A percentile compares a stretch with the other conserved stretches of the same genome.
Conservation (phyloP, 371 early-diverging fungal species). For the Saksenaea vasiformis region DNA sequence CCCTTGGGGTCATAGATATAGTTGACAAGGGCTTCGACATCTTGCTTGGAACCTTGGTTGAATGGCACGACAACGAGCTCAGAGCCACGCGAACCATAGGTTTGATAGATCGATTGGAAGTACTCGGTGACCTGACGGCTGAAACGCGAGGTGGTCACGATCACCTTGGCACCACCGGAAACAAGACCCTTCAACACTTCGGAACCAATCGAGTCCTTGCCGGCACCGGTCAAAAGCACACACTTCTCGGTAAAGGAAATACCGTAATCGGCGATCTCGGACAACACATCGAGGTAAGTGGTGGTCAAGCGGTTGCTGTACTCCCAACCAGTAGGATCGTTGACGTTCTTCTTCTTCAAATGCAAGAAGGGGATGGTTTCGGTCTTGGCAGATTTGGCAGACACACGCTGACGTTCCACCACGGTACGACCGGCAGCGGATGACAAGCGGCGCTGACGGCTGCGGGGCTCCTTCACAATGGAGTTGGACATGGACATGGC, state of each 20-base stretch:
- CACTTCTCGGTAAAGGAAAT: constrained; percentile 80
- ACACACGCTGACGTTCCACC: constrained; percentile 47
- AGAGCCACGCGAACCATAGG: constrained; percentile 86
- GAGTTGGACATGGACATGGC: constrained; percentile 74
- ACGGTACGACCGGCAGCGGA: constrained; percentile 44
- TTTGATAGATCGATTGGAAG: constrained; percentile 88
- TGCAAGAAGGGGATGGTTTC: constrained; percentile 83
- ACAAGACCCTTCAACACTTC: constrained; percentile 86
- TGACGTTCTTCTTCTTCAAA: constrained; percentile 66
- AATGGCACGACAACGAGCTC: constrained; percentile 93
- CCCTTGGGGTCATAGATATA: constrained; percentile 90
- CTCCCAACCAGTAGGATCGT: constrained; percentile 71
- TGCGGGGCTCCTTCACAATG: constrained; percentile 61
- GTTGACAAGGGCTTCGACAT: constrained; percentile 77
- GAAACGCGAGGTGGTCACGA: constrained; percentile 94
- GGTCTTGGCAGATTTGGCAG: constrained; percentile 55
- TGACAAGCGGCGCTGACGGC: constrained; percentile 53
- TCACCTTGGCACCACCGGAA: constrained; percentile 88
- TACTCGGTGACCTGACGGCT: constrained; percentile 81
- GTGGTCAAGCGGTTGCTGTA: constrained; percentile 70
- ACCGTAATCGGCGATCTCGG: constrained; percentile 75
- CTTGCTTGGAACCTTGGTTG: constrained; percentile 91
- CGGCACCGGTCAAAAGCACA: constrained; percentile 91
- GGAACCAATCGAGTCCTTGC: constrained; percentile 91
- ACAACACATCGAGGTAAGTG: constrained; percentile 76